These are phyloP conservation scores for Coniochaeta sp. DNA, from an alignment of 2,329 filamentous ascomycete genomes.

Conservation along the genomic window DNA sequence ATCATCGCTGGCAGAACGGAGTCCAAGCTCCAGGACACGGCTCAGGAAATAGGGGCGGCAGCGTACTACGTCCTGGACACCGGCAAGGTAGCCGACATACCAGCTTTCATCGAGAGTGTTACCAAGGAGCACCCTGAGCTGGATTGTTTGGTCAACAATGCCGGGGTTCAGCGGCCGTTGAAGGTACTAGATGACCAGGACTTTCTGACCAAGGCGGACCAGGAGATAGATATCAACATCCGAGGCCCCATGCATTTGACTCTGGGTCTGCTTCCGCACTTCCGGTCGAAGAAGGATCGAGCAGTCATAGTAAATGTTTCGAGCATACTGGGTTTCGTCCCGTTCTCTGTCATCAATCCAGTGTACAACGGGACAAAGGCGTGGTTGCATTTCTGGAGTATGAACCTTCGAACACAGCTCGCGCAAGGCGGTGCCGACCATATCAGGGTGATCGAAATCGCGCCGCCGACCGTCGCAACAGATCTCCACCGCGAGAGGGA, in stretches of 20 bases:
- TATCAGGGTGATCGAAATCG: constrained; percentile 46
- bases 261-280: constrained; percentile 38
- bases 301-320: constrained; percentile 46
- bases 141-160: constrained; percentile 53
- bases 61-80: constrained; percentile 47
- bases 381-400: constrained; percentile 48
- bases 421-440: constrained; percentile 21
- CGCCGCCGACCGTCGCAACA: constrained; percentile 45
- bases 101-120: constrained; percentile 35
- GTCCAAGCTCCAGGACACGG: constrained; percentile 37
- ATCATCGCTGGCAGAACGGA: constrained; percentile 48
- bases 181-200: constrained; percentile 28
- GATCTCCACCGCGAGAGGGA: constrained; percentile 47
- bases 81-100: constrained; percentile 32
- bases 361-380: constrained; percentile 54
- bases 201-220: constrained; percentile 42
- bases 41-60: constrained; percentile 32
- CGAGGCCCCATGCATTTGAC: constrained; percentile 49
- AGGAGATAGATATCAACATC: constrained; percentile 52
- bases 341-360: constrained; percentile 45
- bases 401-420: constrained; percentile 46
- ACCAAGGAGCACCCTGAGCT: constrained; percentile 42
- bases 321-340: constrained; percentile 43
- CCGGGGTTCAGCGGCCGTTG: constrained; percentile 48
- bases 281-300: constrained; percentile 32